Evolutionary conservation across 2,329 filamentous ascomycete genomes (phyloP).

Genomic region (Ophioceras dolichostomum): DNA sequence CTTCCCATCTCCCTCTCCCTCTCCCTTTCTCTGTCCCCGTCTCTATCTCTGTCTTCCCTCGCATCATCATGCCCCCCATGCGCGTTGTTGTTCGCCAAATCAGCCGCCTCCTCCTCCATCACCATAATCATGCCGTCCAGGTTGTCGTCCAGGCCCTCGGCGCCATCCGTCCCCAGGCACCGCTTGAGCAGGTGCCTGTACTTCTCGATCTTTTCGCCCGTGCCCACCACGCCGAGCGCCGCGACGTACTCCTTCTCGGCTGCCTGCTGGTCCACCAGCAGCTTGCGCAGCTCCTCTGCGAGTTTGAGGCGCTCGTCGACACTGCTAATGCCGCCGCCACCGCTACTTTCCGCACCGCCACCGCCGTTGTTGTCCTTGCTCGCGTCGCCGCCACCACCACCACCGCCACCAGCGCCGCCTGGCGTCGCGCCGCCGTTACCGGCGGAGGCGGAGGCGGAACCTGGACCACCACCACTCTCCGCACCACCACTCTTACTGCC

Average conservation of each 20-base stretch:
- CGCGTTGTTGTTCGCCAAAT: constrained; percentile 19
- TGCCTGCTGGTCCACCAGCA: constrained; percentile 46
- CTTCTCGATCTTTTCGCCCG: constrained; percentile 60
- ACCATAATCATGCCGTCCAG: constrained; percentile 47
- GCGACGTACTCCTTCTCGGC: constrained; percentile 58
- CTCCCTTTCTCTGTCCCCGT: too few relatives aligned
- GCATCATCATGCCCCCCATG: neutral
- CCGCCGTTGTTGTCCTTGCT: constrained; percentile 7
- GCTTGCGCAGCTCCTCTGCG: constrained; percentile 41
- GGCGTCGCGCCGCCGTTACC: constrained; percentile 30
- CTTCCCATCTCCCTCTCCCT: too few relatives aligned
- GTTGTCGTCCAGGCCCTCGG: constrained; percentile 57
- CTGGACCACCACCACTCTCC: too few relatives aligned
- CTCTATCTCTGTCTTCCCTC: too few relatives aligned
- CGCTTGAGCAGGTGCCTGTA: constrained; percentile 58
- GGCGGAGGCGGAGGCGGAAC: constrained; percentile 7
- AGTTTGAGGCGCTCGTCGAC: constrained; percentile 45
- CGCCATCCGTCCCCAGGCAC: constrained; percentile 55
- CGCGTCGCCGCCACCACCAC: constrained; percentile 31
- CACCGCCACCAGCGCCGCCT: constrained; percentile 8
- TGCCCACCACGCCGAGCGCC: constrained; percentile 55
- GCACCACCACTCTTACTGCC: too few relatives aligned
- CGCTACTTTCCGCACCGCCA: constrained; percentile 27
- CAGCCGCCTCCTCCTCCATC: constrained; percentile 50
- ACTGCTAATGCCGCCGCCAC: constrained; percentile 33